A percentile compares a stretch with the other conserved stretches of the same genome.
Evolutionary conservation across 345 rosid genomes (phyloP).

Genomic region (Eucalyptus marginata): DNA sequence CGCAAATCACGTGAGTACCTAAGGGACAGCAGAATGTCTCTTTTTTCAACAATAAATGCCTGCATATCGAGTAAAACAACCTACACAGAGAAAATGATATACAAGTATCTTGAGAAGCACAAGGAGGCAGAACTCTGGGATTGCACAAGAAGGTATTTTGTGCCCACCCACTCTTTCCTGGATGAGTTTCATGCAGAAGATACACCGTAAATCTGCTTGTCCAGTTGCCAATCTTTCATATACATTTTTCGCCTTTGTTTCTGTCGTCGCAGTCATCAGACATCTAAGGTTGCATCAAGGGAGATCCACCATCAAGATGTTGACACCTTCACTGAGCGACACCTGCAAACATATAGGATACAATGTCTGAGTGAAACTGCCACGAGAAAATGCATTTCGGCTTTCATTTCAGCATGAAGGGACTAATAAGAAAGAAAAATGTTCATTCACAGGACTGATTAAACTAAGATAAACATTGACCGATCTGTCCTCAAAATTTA

Average conservation of each 20-base stretch:
- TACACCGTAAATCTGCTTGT: neutral
- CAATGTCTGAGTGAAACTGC: neutral
- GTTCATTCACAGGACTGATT: neutral
- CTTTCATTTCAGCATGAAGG: neutral
- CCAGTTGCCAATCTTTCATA: neutral
- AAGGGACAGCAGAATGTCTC: neutral
- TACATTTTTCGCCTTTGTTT: neutral
- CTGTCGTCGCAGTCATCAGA: neutral
- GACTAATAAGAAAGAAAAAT: neutral
- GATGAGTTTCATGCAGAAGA: neutral
- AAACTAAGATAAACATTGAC: neutral
- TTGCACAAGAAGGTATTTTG: neutral
- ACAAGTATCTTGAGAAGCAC: neutral
- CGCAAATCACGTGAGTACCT: neutral
- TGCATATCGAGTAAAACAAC: neutral
- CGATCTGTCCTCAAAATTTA: neutral
- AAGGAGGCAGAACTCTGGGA: neutral
- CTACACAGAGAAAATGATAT: neutral
- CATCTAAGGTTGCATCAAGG: neutral
- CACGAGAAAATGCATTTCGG: neutral
- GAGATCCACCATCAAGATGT: neutral
- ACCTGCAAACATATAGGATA: neutral
- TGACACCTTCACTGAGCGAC: neutral
- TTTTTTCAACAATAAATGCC: neutral
- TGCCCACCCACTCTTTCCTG: neutral